A percentile compares a stretch with the other conserved stretches of the same genome.
Conservation (phyloP, 192 early-diverging fungal genomes). For the Coemansia sp. region DNA sequence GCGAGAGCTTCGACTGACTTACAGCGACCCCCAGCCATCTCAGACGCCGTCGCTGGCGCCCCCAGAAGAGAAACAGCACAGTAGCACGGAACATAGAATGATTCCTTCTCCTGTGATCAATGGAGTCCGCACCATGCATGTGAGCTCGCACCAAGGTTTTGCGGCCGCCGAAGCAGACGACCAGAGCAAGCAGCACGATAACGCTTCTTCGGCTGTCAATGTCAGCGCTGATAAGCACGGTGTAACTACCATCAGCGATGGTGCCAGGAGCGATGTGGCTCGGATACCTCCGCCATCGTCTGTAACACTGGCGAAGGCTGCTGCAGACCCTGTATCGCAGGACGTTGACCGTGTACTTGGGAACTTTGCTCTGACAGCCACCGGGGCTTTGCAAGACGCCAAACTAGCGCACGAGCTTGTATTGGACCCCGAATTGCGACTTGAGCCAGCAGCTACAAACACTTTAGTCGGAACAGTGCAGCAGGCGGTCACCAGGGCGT, state of each 20-base stretch:
- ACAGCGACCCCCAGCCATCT: conserved; percentile 24
- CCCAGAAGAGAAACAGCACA: neutral
- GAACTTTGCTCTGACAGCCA: conserved; percentile 28
- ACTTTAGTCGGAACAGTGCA: conserved; percentile 18
- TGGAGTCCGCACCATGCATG: neutral
- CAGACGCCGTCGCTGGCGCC: conserved; percentile 24
- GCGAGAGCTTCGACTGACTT: conserved; percentile 15
- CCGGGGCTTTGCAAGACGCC: conserved; percentile 26
- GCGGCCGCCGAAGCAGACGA: neutral
- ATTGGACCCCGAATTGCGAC: conserved; percentile 22
- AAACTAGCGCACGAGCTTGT: conserved; percentile 41
- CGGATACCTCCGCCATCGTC: neutral
- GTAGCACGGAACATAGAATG: neutral
- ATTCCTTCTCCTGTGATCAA: neutral
- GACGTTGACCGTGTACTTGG: conserved; percentile 25
- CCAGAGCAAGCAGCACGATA: neutral
- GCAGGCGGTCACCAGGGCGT: conserved; percentile 13
- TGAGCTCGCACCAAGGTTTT: neutral
- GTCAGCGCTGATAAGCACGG: too few species aligned
- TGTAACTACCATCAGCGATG: neutral
- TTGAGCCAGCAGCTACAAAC: conserved; percentile 13
- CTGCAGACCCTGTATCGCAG: conserved; percentile 16
- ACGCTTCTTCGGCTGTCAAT: too few species aligned
- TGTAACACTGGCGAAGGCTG: conserved; percentile 18
- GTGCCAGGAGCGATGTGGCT: neutral